Base-by-base conservation (phyloP, 78 protist genomes). In the Bigelowiella natans region DNA sequence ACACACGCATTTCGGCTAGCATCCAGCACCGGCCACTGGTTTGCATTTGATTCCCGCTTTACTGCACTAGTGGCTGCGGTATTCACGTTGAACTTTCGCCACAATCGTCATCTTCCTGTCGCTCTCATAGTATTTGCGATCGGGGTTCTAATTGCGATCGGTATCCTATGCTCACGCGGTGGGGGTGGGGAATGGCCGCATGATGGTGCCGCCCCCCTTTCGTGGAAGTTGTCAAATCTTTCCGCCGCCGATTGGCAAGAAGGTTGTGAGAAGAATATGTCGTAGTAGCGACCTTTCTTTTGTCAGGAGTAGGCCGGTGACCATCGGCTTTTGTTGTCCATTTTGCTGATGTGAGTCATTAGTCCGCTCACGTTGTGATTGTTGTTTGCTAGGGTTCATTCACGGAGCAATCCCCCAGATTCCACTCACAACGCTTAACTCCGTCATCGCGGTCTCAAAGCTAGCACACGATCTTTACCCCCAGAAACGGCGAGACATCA, bases 331-430 rank as follows among this genome's bases (percentile, higher is more conserved):
- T n/a, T n/a, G n/a, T n/a, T n/a, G n/a, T n/a, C n/a, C n/a, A n/a
- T n/a, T n/a, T n/a, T n/a, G n/a, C n/a, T n/a, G n/a, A n/a, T n/a
- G n/a, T n/a, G n/a, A n/a, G n/a, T n/a, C n/a, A n/a, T n/a, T n/a
- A n/a, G n/a, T n/a, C n/a, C n/a, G n/a, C n/a, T n/a, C n/a, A n/a
- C n/a, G n/a, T n/a, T n/a, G n/a, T n/a, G n/a, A n/a, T n/a, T n/a
- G n/a, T n/a, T n/a, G n/a, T n/a, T n/a, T 51, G 36, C 0, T 7
- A 0, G 91, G 85, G 0, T 28, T 82, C 40, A 2, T 1, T 2
- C 34, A 39, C 39, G 87, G 31, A 1, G 92, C 92, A 38, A 85
- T 90, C 40, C 87, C 92, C 0, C 92, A 90, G 83, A 38, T 90
- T n/a, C 92, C 92, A 2, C 3, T 90, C 39, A 90, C 92, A 7